These are phyloP conservation scores for Taxawa tesnikishii DNA, from an alignment of 2,329 filamentous ascomycete species.

Conservation along the genomic window DNA sequence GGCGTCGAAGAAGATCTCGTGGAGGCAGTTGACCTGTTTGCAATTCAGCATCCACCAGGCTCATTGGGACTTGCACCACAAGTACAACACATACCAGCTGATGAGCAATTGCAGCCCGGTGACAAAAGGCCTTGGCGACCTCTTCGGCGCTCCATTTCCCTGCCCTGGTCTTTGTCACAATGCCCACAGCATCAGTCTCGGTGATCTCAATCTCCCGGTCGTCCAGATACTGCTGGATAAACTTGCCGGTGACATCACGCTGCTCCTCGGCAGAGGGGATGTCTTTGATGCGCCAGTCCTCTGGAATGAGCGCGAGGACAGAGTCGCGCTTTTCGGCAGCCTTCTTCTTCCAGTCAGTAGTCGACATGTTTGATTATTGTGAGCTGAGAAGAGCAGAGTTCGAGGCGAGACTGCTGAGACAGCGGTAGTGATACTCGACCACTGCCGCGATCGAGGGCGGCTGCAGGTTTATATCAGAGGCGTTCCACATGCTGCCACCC, in stretches of 20 bases:
- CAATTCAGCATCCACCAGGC: too few species aligned
- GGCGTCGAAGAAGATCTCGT: conserved; percentile 36
- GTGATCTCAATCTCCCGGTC: conserved; percentile 47
- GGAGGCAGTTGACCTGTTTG: conserved; percentile 22
- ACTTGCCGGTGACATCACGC: conserved; percentile 43
- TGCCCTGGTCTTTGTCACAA: conserved; percentile 40
- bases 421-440: too few species aligned
- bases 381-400: too few species aligned
- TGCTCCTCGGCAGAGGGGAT: conserved; percentile 39
- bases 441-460: too few species aligned
- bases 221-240: conserved; percentile 43
- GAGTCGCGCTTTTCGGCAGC: conserved; percentile 42
- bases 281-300: conserved; percentile 40
- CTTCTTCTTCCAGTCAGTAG: conserved; percentile 33
- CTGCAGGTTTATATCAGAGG: too few species aligned
- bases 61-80: too few species aligned
- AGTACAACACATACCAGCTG: conserved; percentile 24
- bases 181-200: conserved; percentile 44
- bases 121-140: conserved; percentile 44
- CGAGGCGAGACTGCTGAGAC: neutral
- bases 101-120: conserved; percentile 40
- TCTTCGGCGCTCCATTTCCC: conserved; percentile 46
- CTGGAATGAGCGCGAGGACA: conserved; percentile 41
- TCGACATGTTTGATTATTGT: conserved; percentile 1
- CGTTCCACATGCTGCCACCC: too few species aligned